Conservation (phyloP, 2,329 filamentous ascomycete genomes). For the Didymella arachidicola region DNA sequence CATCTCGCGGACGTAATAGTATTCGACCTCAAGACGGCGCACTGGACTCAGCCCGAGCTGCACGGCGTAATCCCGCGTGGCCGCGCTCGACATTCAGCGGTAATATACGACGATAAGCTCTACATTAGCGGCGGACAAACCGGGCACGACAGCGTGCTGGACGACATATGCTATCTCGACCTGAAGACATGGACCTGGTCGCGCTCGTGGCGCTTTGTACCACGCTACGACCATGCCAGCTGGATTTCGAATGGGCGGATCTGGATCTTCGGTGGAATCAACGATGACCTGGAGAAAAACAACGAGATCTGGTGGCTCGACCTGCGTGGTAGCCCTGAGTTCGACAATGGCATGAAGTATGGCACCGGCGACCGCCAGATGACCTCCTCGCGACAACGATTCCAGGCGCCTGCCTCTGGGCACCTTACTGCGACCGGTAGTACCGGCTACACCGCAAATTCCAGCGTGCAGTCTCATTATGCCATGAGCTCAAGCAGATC, state of each 20-base stretch:
- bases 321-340: conserved; percentile 86
- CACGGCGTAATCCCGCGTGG: conserved; percentile 86
- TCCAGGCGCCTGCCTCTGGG: conserved; percentile 38
- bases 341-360: conserved; percentile 73
- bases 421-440: conserved; percentile 50
- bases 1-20: conserved; percentile 96
- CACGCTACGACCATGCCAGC: conserved; percentile 91
- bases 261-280: conserved; percentile 96
- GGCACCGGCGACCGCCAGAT: conserved; percentile 57
- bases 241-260: conserved; percentile 93
- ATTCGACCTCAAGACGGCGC: conserved; percentile 90
- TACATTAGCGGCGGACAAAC: conserved; percentile 97
- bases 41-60: conserved; percentile 93
- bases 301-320: conserved; percentile 98
- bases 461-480: conserved; percentile 65
- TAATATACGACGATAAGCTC: conserved; percentile 94
- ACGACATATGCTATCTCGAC: conserved; percentile 96
- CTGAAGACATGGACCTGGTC: conserved; percentile 99
- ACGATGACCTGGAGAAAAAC: conserved; percentile 95
- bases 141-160: conserved; percentile 89
- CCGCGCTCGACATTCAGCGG: conserved; percentile 89
- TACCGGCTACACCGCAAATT: conserved; percentile 75
- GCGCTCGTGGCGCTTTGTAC: conserved; percentile 91
- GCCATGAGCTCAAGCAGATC: conserved; percentile 55
- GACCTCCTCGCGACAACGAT: conserved; percentile 43